Base-by-base conservation (phyloP, 441 rosid genomes). In the Codiaeum variegatum region DNA sequence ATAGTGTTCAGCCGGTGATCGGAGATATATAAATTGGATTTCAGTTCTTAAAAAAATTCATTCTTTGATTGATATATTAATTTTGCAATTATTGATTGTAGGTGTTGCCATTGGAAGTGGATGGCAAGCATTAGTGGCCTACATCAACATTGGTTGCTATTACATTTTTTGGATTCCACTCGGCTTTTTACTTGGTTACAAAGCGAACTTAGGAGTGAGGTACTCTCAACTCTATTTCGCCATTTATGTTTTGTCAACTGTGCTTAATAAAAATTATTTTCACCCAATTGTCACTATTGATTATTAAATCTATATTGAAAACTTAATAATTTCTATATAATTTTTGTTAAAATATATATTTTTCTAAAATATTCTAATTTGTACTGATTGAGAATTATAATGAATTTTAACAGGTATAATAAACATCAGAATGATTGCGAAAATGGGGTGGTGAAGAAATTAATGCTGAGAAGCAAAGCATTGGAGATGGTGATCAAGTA, bases 41-140 rank as follows among this genome's bases (percentile, higher is more conserved):
- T 11, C n/a, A 1, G 10, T 0, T 3, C 1, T 19, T 11, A 40
- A 40, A 1, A 40, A 28, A 26, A 16, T 36, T 38, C 21, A 47
- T 47, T 40, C 44, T 40, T 40, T 3, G 12, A 40, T 11, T 40
- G 13, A 40, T 10, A 40, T 40, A 40, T 36, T 5, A 8, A 9
- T 40, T 40, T 49, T 36, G n/a, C 13, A 15, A 15, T 31, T 72
- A 29, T 38, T 26, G 18, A 56, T 8, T 40, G 13, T 40, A 94
- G 98, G 98, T 68, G 97, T 91, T 73, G 97, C 97, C 34, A 67
- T 94, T 23, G 95, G 98, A 6, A 91, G 85, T 49, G 98, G 98
- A 19, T 94, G 98, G 97, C 97, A 94, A 82, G 87, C 86, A 0
- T 58, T 86, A 73, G 97, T 91, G 40, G 98, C 96, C 46, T 92